A percentile compares a stretch with the other conserved stretches of the same genome.
Conservation (phyloP, 306 rosid species). For the Sophora flavescens region DNA sequence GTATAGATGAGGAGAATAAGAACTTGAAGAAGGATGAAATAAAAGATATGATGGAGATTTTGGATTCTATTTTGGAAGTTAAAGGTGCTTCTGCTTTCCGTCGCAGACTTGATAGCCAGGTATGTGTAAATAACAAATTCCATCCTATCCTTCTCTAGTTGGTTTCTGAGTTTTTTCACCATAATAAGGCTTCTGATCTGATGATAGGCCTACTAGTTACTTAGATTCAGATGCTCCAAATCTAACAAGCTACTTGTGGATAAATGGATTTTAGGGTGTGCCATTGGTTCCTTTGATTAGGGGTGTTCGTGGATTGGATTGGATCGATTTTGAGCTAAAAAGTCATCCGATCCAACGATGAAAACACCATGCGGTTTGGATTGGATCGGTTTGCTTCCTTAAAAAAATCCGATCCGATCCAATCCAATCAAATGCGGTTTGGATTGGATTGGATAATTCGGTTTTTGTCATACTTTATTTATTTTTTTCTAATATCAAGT, state of each 20-base stretch:
- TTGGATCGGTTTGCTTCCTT: too few relatives aligned
- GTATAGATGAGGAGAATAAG: slow-evolving; percentile 45
- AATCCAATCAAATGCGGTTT: too few relatives aligned
- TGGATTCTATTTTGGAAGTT: slow-evolving; percentile 53
- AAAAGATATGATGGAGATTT: slow-evolving; percentile 54
- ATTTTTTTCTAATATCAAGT: too few relatives aligned
- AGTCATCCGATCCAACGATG: too few relatives aligned
- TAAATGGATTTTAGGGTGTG: background rate
- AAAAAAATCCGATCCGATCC: too few relatives aligned
- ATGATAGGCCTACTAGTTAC: slow-evolving; percentile 14
- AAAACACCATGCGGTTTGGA: too few relatives aligned
- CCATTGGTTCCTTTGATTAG: too few relatives aligned
- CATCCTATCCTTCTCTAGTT: background rate
- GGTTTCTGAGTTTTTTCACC: background rate
- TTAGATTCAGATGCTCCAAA: slow-evolving; percentile 3
- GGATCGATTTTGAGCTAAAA: too few relatives aligned
- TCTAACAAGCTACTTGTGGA: background rate
- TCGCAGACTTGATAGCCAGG: slow-evolving; percentile 76
- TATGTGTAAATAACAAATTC: slow-evolving; percentile 31
- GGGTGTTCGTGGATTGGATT: too few relatives aligned
- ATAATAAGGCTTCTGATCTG: slow-evolving; percentile 25
- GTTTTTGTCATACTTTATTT: too few relatives aligned
- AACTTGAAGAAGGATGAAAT: slow-evolving; percentile 47
- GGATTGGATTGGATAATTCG: too few relatives aligned
- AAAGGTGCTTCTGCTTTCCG: slow-evolving; percentile 63